Percentiles rank a stretch among this genome's conserved stretches.
Evolutionary conservation across 305 asterid species (phyloP).

Genomic region (Nicotiana rustica): DNA sequence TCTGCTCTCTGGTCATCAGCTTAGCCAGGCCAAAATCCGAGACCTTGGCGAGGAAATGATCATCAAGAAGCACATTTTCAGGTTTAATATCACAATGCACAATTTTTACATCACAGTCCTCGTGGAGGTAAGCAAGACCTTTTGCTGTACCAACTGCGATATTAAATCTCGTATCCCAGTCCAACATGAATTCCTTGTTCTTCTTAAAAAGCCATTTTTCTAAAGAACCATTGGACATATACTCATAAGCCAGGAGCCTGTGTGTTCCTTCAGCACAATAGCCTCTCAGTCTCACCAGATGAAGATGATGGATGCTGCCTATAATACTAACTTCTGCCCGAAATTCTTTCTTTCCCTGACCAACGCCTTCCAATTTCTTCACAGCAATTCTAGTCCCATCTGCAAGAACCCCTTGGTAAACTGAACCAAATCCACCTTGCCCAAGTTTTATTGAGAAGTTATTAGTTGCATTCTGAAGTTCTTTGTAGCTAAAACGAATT

Average conservation of each 20-base stretch:
- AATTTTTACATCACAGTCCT: slow-evolving; percentile 87
- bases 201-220: slow-evolving; percentile 83
- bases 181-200: slow-evolving; percentile 61
- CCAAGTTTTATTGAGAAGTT: slow-evolving; percentile 80
- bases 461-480: slow-evolving; percentile 79
- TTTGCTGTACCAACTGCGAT: slow-evolving; percentile 92
- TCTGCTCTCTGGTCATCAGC: slow-evolving; percentile 86
- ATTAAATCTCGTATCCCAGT: slow-evolving; percentile 73
- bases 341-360: slow-evolving; percentile 96
- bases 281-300: slow-evolving; percentile 82
- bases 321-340: slow-evolving; percentile 92
- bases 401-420: slow-evolving; percentile 71
- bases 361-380: slow-evolving; percentile 84
- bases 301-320: slow-evolving; percentile 92
- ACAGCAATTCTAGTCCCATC: slow-evolving; percentile 84
- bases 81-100: slow-evolving; percentile 93
- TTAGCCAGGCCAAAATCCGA: slow-evolving; percentile 91
- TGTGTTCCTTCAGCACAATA: slow-evolving; percentile 87
- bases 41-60: slow-evolving; percentile 72
- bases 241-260: slow-evolving; percentile 87
- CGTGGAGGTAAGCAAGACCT: slow-evolving; percentile 89
- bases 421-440: slow-evolving; percentile 98
- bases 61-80: slow-evolving; percentile 85
- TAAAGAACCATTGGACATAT: slow-evolving; percentile 82
- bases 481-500: slow-evolving; percentile 75